Evolutionary conservation across 768 basidiomycete genomes (phyloP), one percentile per base, ranked within the genome.

Genomic region (Mycena filopes): DNA sequence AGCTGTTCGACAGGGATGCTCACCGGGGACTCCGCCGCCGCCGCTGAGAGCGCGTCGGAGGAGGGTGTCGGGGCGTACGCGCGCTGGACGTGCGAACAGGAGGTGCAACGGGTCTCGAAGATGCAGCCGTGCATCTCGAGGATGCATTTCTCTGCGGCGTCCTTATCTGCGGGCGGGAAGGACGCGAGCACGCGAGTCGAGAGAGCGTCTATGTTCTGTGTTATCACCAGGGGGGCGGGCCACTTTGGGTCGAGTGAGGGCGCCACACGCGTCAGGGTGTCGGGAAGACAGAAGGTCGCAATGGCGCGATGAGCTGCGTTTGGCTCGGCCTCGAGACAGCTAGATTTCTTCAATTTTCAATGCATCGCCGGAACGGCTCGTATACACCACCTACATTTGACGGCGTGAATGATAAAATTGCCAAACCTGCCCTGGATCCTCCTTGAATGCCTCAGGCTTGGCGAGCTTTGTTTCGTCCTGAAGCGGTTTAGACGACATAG

Each of bases 101-200:
- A 63, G 2, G 79, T 79, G 73, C 84, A 85, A 9, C 71, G 55
- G 20, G 76, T 74, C 62, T 80, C 78, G 70, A 79, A 74, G 18
- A 83, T 55, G 21, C 76, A 67, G 9, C 84, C 84, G 70, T 85
- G 84, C 82, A 85, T 86, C 70, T 86, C 82, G 33, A 81, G 25
- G 48, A 73, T 50, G 29, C 33, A 61, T 21, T 56, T 54, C 47
- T 56, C 55, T 33, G 43, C 62, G 21, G 43, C 53, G 20, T 41
- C 54, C 29, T 61, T 55, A 18, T 46, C 65, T n/a, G 23, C 67
- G 67, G 67, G 47, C 12, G 70, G 67, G 64, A 65, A 50, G 2
- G 67, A 54, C 7, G 73, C 70, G 12, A 82, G 64, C 1, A 80
- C 80, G 9, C 73, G 70, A 0, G 56, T 46, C 43, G 74, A 76